Percentiles rank a stretch among this genome's conserved stretches.
Evolutionary conservation across 2,329 filamentous ascomycete species (phyloP).

Genomic region (Sarocladiaceae sp.): DNA sequence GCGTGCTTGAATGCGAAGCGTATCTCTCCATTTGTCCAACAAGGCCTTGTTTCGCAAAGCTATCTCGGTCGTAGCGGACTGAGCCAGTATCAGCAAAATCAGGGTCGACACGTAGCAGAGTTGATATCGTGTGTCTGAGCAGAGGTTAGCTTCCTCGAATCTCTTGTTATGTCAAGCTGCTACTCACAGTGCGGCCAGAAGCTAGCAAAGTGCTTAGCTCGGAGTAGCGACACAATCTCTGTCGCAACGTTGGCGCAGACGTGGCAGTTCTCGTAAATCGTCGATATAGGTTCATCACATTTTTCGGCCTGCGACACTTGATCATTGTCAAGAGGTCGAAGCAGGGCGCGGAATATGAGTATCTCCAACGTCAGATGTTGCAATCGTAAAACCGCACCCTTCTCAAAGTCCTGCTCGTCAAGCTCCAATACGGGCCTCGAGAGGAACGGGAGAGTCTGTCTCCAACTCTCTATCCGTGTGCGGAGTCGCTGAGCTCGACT

Average conservation of each 20-base stretch:
- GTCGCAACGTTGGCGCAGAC: conserved; percentile 17
- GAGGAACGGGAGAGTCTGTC: conserved; percentile 19
- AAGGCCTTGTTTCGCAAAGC: conserved; percentile 14
- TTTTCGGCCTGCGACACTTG: conserved; percentile 9
- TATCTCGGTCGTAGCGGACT: conserved; percentile 15
- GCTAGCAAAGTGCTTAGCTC: conserved; percentile 17
- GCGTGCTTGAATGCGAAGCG: conserved; percentile 17
- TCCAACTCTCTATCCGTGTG: conserved; percentile 18
- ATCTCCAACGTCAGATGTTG: conserved; percentile 19
- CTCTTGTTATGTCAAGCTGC: too few relatives aligned
- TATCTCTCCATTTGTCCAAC: conserved; percentile 17
- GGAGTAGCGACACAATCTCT: conserved; percentile 17
- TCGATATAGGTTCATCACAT: conserved; percentile 16
- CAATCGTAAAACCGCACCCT: conserved; percentile 16
- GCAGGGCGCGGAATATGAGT: conserved; percentile 20
- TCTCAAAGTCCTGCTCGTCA: conserved; percentile 17
- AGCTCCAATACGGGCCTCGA: conserved; percentile 16
- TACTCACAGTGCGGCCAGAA: conserved; percentile 18
- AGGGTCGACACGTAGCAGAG: conserved; percentile 20
- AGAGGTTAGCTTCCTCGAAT: background rate
- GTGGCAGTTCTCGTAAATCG: conserved; percentile 20
- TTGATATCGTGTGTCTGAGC: conserved; percentile 19
- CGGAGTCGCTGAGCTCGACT: conserved; percentile 18
- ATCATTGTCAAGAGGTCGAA: conserved; percentile 16
- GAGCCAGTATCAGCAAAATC: conserved; percentile 18